phyloP scores from a whole-genome alignment of 352 stramenopile species.

The Globisporangium nagaii region DNA sequence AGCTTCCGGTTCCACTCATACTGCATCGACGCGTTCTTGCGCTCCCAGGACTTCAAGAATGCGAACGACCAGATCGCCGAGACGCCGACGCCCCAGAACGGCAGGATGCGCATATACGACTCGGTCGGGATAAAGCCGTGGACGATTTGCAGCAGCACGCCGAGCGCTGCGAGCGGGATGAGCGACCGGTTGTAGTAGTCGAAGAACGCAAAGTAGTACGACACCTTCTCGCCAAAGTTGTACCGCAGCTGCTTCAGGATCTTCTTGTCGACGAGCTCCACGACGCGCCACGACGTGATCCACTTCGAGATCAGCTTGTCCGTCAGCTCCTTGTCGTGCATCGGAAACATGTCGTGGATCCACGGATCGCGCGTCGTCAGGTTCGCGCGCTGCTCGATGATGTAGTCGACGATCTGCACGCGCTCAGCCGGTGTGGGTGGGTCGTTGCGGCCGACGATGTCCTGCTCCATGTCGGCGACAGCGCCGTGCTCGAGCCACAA shows the following conservation, averaged over 20 bases:
- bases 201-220: slow-evolving; percentile 86
- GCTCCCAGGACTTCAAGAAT: slow-evolving; percentile 83
- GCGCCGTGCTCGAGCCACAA: slow-evolving; percentile 79
- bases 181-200: slow-evolving; percentile 81
- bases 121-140: slow-evolving; percentile 47
- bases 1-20: slow-evolving; percentile 80
- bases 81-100: slow-evolving; percentile 78
- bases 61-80: slow-evolving; percentile 78
- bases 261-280: slow-evolving; percentile 51
- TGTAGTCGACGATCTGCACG: slow-evolving; percentile 82
- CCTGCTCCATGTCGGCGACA: slow-evolving; percentile 71
- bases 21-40: slow-evolving; percentile 72
- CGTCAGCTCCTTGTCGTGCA: slow-evolving; percentile 70
- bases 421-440: slow-evolving; percentile 70
- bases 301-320: slow-evolving; percentile 64
- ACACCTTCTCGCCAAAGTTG: slow-evolving; percentile 85
- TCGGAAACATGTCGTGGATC: slow-evolving; percentile 82
- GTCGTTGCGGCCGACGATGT: slow-evolving; percentile 50
- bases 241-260: slow-evolving; percentile 58
- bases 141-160: slow-evolving; percentile 51
- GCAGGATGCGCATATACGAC: slow-evolving; percentile 73
- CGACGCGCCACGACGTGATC: slow-evolving; percentile 55
- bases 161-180: slow-evolving; percentile 63
- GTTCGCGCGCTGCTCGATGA: slow-evolving; percentile 72
- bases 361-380: slow-evolving; percentile 49